Base-by-base conservation (phyloP, 2,329 filamentous ascomycete genomes). In the Coniochaeta sp. region DNA sequence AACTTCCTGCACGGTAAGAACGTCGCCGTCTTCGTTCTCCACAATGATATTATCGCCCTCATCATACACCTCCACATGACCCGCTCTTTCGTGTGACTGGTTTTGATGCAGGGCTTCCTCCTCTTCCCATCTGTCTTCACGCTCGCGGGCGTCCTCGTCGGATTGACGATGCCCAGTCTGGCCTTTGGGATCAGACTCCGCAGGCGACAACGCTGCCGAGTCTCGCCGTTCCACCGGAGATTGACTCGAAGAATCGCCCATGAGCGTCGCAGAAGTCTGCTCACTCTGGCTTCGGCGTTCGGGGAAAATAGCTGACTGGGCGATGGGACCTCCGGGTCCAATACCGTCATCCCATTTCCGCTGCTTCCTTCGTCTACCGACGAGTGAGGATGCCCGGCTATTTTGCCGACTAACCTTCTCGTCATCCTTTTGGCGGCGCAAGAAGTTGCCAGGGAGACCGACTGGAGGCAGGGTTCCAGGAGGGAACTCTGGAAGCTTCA, bases 1-100 rank as follows among this genome's bases (percentile, higher is more conserved):
- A 72, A 57, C 11, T 14, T 80, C 73, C 64, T 87, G 80, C 0
- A 90, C 84, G 19, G 84, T 84, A 6, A 97, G 71, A 2, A 97
- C 93, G 59, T 97, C 93, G 8, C 93, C 93, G 61, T 96, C 89
- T 63, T 87, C 80, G 67, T 96, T 89, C 73, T 98, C 93, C 60
- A 96, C 85, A 7, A 97, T 77, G 43, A 95, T 82, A 24, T 96
- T 74, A 59, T 87, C 72, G 1, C 93, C 92, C 74, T 97, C 92
- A 64, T 93, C 85, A 66, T 89, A 97, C 0, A 93, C 82, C 63
- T 96, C 86, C 11, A 90, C 72, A 26, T 73, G 65, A 7, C 65
- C 59, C 47, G 47, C 47, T 28, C 22, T 52, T 14, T 52, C 47
- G 26, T 52, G 24, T 6, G 47, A 52, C 14, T 52, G 12, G 26